phyloP scores from a whole-genome alignment of 176 grass and related monocot species.

The Lolium rigidum region DNA sequence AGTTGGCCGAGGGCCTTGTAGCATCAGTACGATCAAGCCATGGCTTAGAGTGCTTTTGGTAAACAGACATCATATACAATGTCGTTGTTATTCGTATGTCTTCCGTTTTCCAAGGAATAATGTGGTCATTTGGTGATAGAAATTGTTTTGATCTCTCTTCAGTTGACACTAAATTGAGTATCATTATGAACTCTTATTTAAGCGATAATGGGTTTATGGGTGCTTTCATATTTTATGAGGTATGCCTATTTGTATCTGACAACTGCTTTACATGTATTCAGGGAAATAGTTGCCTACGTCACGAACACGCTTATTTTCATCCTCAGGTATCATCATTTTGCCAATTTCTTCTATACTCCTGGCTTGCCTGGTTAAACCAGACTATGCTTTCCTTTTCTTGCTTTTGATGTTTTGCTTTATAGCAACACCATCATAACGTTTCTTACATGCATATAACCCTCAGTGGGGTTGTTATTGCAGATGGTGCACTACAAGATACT shows the following conservation, averaged over 20 bases:
- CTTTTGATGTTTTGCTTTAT: slow-evolving; percentile 7
- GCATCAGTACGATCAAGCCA: too few species aligned
- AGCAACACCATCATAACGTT: background rate
- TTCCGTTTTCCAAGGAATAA: background rate
- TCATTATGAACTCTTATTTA: background rate
- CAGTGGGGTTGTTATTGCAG: slow-evolving; percentile 97
- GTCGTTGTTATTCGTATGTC: too few species aligned
- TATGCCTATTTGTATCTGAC: slow-evolving; percentile 28
- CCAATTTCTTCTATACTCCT: background rate
- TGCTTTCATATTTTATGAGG: slow-evolving; percentile 13
- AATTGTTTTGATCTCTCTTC: slow-evolving; percentile 13
- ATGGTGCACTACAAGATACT: slow-evolving; percentile 75
- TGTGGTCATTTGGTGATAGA: slow-evolving; percentile 14
- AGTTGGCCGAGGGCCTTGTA: too few species aligned
- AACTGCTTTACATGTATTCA: slow-evolving; percentile 51
- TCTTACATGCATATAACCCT: slow-evolving; percentile 42
- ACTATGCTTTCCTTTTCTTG: slow-evolving; percentile 16
- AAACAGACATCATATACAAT: too few species aligned
- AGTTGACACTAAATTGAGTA: slow-evolving; percentile 18
- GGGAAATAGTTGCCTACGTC: slow-evolving; percentile 98
- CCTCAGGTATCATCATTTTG: slow-evolving; percentile 63
- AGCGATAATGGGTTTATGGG: background rate
- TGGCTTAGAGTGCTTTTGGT: too few species aligned
- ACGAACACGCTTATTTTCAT: slow-evolving; percentile 96
- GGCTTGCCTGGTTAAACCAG: background rate